A percentile compares a stretch with the other conserved stretches of the same genome.
These are phyloP conservation scores for Begonia masoniana DNA, from an alignment of 306 rosid genomes.

Conservation along the genomic window DNA sequence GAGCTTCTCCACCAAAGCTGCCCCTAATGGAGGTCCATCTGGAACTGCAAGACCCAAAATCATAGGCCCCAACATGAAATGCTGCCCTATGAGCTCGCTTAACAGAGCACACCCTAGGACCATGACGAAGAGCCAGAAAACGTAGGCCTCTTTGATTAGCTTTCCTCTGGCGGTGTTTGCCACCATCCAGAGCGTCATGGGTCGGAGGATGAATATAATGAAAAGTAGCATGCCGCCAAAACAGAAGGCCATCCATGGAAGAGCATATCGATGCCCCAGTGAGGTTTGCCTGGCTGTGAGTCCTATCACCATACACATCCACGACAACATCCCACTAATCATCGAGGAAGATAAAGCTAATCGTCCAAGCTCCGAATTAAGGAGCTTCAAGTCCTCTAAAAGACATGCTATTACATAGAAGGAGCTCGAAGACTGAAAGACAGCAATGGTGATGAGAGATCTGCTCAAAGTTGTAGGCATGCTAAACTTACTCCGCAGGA, in stretches of 20 bases:
- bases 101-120: conserved; percentile 17
- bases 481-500: too few relatives aligned
- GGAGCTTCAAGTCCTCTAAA: conserved; percentile 36
- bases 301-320: rapidly evolving
- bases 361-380: conserved; percentile 52
- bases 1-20: conserved; percentile 39
- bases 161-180: conserved; percentile 13
- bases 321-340: conserved; percentile 25
- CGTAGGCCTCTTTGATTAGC: conserved; percentile 16
- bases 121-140: conserved; percentile 23
- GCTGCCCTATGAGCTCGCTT: conserved; percentile 33
- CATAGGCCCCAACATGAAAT: conserved; percentile 30
- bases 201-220: conserved; percentile 13
- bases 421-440: conserved; percentile 23
- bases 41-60: conserved; percentile 46
- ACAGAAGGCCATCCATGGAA: background rate
- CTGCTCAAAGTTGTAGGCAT: background rate
- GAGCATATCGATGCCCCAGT: background rate
- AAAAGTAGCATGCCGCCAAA: conserved; percentile 7
- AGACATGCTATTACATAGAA: conserved; percentile 29
- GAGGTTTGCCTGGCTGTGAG: background rate
- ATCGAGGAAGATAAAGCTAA: conserved; percentile 32
- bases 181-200: conserved; percentile 35
- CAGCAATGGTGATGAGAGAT: conserved; percentile 4
- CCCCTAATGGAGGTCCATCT: conserved; percentile 50